Percentiles rank a stretch among this genome's conserved stretches.
Evolutionary conservation across 2,329 filamentous ascomycete species (phyloP).

Genomic region (Cucurbitaria berberidis): DNA sequence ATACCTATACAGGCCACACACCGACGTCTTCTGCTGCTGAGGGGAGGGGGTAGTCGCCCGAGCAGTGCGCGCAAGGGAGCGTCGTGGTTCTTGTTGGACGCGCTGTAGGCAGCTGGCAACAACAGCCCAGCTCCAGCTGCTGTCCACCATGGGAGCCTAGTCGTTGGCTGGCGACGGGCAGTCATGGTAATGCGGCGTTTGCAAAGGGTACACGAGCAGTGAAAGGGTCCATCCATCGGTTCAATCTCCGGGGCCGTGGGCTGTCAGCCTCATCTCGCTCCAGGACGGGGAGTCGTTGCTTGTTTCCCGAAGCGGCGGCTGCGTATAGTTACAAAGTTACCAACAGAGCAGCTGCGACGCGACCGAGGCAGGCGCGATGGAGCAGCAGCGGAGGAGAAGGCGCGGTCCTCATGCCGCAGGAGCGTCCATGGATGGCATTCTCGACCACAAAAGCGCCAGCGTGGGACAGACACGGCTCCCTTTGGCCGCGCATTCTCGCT

Average conservation of each 20-base stretch:
- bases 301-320: conserved; percentile 23
- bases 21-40: conserved; percentile 19
- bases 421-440: background rate
- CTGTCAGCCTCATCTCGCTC: conserved; percentile 8
- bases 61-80: conserved; percentile 18
- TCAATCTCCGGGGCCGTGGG: conserved; percentile 8
- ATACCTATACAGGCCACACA: conserved; percentile 29
- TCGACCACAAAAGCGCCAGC: conserved; percentile 21
- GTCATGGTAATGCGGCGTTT: background rate
- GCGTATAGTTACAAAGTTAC: no score
- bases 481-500: conserved; percentile 19
- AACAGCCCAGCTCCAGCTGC: no score
- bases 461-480: conserved; percentile 28
- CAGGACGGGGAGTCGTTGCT: conserved; percentile 9
- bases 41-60: conserved; percentile 13
- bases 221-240: conserved; percentile 2
- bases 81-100: conserved; percentile 1
- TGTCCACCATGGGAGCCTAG: background rate
- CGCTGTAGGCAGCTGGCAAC: background rate
- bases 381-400: conserved; percentile 16
- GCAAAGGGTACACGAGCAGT: background rate
- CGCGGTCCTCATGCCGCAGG: conserved; percentile 1
- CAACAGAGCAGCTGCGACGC: conserved; percentile 25
- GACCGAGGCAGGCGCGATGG: conserved; percentile 22
- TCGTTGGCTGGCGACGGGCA: background rate